Percentiles rank a stretch among this genome's conserved stretches.
Evolutionary conservation across 345 rosid species (phyloP).

Genomic region (Sonneratia caseolaris): DNA sequence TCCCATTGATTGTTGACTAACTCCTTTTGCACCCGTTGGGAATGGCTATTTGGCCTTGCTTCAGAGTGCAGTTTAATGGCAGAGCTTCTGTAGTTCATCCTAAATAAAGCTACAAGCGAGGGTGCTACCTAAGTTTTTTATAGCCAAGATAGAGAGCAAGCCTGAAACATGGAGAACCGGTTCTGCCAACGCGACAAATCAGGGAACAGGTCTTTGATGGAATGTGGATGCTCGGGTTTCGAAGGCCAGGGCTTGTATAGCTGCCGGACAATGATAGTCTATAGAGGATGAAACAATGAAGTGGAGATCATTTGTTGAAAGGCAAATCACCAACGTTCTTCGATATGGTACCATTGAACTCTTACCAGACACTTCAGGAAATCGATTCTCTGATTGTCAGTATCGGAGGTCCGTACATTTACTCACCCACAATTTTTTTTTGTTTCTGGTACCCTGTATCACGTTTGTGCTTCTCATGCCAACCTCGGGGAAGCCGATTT

Average conservation of each 20-base stretch:
- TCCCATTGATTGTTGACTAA: no score
- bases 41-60: not conserved
- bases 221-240: conserved; percentile 54
- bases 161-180: no score
- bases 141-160: not conserved
- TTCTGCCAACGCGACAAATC: conserved; percentile 11
- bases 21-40: no score
- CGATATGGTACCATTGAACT: conserved; percentile 14
- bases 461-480: not conserved
- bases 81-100: no score
- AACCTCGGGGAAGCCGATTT: not conserved
- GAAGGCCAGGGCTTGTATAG: conserved; percentile 29
- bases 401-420: conserved; percentile 14
- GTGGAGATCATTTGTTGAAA: conserved; percentile 30
- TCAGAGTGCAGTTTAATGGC: no score
- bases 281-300: conserved; percentile 23
- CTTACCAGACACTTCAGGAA: conserved; percentile 13
- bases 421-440: not conserved
- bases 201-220: conserved; percentile 22
- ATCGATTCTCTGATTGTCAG: conserved; percentile 7
- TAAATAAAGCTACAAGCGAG: no score
- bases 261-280: conserved; percentile 29
- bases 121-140: not conserved
- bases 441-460: not conserved
- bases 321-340: conserved; percentile 24